A percentile compares a stretch with the other conserved stretches of the same genome.
phyloP scores from a whole-genome alignment of 1,284 basidiomycete species.

The Sporisorium scitamineum region DNA sequence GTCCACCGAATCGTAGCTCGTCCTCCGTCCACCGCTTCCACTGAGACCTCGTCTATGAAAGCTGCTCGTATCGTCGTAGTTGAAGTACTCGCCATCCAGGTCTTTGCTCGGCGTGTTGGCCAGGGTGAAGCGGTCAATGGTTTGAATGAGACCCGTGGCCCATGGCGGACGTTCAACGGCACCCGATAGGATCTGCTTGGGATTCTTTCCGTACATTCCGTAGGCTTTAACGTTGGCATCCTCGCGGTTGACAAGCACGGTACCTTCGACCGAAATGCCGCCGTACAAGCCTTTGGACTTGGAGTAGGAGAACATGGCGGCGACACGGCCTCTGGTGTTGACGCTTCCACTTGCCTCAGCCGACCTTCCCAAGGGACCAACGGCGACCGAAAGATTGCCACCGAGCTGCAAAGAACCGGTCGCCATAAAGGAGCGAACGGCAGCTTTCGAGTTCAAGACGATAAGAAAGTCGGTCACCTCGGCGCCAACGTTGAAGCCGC shows the following conservation, averaged over 20 bases:
- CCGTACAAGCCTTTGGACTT: slow-evolving; percentile 93
- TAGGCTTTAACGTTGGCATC: slow-evolving; percentile 74
- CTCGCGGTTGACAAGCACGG: slow-evolving; percentile 92
- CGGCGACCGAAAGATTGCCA: slow-evolving; percentile 77
- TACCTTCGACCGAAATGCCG: slow-evolving; percentile 87
- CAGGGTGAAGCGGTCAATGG: slow-evolving; percentile 57
- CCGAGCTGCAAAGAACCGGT: slow-evolving; percentile 87
- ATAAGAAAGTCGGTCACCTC: slow-evolving; percentile 96
- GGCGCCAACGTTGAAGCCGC: slow-evolving; percentile 84
- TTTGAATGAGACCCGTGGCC: slow-evolving; percentile 44
- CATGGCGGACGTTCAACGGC: slow-evolving; percentile 53
- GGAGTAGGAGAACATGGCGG: slow-evolving; percentile 91
- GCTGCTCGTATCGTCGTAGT: slow-evolving; percentile 46
- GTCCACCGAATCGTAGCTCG: slow-evolving; percentile 39
- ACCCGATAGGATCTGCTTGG: slow-evolving; percentile 64
- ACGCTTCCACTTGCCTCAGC: slow-evolving; percentile 90
- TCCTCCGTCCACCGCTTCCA: slow-evolving; percentile 29
- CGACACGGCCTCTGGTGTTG: slow-evolving; percentile 86
- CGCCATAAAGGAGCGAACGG: slow-evolving; percentile 89
- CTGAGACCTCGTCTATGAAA: slow-evolving; percentile 31
- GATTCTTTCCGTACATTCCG: slow-evolving; percentile 45
- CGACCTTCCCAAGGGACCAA: slow-evolving; percentile 93
- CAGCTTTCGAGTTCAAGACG: slow-evolving; percentile 83
- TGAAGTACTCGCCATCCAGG: slow-evolving; percentile 46
- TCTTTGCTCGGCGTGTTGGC: slow-evolving; percentile 51